Conservation (phyloP, 495 filamentous ascomycete species). For the Neurospora sp. region DNA sequence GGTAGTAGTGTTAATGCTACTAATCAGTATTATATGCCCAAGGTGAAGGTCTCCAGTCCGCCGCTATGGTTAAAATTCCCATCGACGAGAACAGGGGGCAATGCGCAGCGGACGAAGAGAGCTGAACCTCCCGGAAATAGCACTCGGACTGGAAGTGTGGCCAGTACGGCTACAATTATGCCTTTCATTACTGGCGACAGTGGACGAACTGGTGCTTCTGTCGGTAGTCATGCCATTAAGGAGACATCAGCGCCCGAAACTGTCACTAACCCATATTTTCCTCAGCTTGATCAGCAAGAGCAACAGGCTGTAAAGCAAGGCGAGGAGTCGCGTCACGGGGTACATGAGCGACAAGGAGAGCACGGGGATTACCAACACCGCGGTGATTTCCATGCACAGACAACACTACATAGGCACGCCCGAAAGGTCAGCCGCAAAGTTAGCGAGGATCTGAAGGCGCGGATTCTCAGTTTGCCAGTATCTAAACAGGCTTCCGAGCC, state of each 20-base stretch:
- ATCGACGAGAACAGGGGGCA: conserved; percentile 17
- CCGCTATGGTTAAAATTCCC: conserved; percentile 25
- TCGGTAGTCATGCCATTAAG: background rate
- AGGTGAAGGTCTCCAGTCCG: conserved; percentile 21
- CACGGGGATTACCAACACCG: background rate
- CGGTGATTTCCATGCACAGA: background rate
- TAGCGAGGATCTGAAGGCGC: background rate
- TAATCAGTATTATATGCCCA: conserved; percentile 6
- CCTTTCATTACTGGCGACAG: background rate
- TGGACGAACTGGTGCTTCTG: background rate
- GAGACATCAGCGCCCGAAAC: background rate
- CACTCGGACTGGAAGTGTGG: background rate
- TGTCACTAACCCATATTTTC: background rate
- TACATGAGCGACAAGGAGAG: background rate
- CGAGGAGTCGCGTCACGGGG: background rate
- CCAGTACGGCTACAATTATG: background rate
- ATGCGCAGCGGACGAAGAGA: background rate
- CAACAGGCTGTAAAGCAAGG: background rate
- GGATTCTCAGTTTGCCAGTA: background rate
- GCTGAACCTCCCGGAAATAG: background rate
- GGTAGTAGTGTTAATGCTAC: background rate
- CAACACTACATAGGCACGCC: background rate
- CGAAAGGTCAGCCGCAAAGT: background rate
- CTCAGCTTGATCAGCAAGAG: background rate
- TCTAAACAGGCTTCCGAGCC: background rate